Evolutionary conservation across 306 rosid species (phyloP), one percentile per base, ranked within the genome.

Genomic region (Crotalaria pallida): DNA sequence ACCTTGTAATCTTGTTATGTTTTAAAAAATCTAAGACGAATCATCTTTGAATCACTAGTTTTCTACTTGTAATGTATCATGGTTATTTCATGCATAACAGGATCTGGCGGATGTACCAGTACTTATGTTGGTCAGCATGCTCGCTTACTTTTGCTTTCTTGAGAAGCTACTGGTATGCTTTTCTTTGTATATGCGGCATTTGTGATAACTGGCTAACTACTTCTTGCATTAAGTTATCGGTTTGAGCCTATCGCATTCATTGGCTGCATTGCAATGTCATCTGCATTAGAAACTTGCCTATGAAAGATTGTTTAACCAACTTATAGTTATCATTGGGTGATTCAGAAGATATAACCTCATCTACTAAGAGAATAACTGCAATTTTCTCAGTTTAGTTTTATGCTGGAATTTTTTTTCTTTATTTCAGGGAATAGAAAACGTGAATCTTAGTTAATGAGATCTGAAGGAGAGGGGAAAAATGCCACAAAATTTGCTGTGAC

Each of bases 111-210:
- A 86, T 56, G 62, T 88, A 34, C 92, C 92, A 6, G 87, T 88
- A 33, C 96, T 92, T 51, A 81, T 86, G 79, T 77, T 92, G 79
- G 81, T 92, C 85, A 88, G 98, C 95, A 92, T 86, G 87, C 96
- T 92, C 57, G 88, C 96, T 9, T 92, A 92, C 82, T 92, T 92
- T 85, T 89, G 98, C 86, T 92, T 92, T 77, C 63, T 89, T 67
- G 98, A 92, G 86, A 92, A 92, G 73, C 94, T 92, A 74, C 81
- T 92, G 96, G 98, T 92, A 87, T 64, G 82, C 40, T 56, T 60
- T 82, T 58, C 43, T 60, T 58, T 58, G 41, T 45, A 40, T 48
- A 43, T 26, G 19, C 17, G 65, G 49, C 38, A 23, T 72, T 58
- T 65, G 38, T 48, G 70, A 16, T 36, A 40, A 38, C 65, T 72